These are phyloP conservation scores for Puccinia sorghi DNA, from an alignment of 1,284 basidiomycete species.

Conservation along the genomic window DNA sequence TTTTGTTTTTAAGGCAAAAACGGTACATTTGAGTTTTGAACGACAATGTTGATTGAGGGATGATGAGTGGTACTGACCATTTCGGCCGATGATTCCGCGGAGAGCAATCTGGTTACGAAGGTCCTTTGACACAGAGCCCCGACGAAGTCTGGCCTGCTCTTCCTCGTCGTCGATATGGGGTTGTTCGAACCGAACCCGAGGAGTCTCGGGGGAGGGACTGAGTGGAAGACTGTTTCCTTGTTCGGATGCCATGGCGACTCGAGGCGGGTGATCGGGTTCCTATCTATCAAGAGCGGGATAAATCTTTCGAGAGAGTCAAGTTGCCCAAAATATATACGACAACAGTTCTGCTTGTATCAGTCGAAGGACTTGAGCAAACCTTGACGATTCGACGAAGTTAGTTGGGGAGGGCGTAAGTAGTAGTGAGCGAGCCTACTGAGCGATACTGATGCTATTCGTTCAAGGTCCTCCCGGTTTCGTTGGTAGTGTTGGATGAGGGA, in stretches of 20 bases:
- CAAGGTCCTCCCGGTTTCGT: not conserved
- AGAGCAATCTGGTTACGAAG: conserved; percentile 44
- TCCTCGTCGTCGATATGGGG: conserved; percentile 23
- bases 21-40: too few relatives aligned
- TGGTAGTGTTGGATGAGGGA: too few relatives aligned
- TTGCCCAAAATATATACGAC: not conserved
- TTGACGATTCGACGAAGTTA: not conserved
- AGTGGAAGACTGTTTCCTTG: not conserved
- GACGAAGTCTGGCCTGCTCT: conserved; percentile 26
- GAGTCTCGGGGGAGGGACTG: not conserved
- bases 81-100: conserved; percentile 43
- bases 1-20: not conserved
- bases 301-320: not conserved
- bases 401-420: not conserved
- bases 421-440: not conserved
- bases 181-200: conserved; percentile 30
- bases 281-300: not conserved
- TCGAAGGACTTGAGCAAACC: not conserved
- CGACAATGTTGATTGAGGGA: too few relatives aligned
- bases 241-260: not conserved
- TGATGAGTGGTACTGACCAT: conserved; percentile 17
- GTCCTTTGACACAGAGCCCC: conserved; percentile 37
- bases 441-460: not conserved
- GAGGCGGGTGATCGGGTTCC: not conserved
- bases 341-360: too few relatives aligned